A percentile compares a stretch with the other conserved stretches of the same genome.
phyloP scores from a whole-genome alignment of 768 basidiomycete genomes.

The Leccinum disarticulatum region DNA sequence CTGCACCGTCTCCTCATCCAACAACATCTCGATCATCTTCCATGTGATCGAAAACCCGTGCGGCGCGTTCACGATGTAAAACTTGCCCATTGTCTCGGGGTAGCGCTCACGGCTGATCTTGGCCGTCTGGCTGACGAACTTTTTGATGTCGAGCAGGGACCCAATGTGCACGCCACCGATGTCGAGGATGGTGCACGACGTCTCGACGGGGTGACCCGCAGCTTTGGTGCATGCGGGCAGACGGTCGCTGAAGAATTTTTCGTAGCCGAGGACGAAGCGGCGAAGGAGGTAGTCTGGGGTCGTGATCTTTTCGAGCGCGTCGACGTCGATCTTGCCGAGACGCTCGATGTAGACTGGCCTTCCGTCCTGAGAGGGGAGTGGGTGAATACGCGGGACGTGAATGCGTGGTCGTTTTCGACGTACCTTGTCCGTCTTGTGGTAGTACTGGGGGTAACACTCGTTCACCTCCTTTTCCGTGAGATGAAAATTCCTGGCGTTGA shows the following conservation, averaged over 20 bases:
- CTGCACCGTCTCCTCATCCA: conserved; percentile 91
- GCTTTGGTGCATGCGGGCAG: conserved; percentile 74
- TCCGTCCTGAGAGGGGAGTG: conserved; percentile 65
- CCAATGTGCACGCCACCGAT: conserved; percentile 66
- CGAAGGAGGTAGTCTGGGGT: conserved; percentile 85
- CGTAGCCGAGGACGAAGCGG: conserved; percentile 91
- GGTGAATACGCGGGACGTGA: neutral
- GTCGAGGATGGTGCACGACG: conserved; percentile 96
- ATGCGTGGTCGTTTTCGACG: neutral
- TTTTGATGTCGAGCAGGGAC: conserved; percentile 89
- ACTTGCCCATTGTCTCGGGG: conserved; percentile 94
- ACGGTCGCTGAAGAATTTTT: conserved; percentile 78
- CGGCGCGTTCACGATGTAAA: conserved; percentile 98
- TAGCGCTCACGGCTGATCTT: conserved; percentile 88
- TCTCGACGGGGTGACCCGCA: conserved; percentile 88
- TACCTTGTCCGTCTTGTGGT: conserved; percentile 95
- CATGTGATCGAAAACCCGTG: conserved; percentile 90
- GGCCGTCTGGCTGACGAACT: conserved; percentile 78
- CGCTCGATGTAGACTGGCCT: conserved; percentile 94
- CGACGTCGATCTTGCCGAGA: conserved; percentile 86
- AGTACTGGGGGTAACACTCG: conserved; percentile 93
- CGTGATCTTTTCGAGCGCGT: conserved; percentile 76
- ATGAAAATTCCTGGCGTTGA: conserved; percentile 64
- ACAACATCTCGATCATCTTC: conserved; percentile 86
- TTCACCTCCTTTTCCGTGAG: conserved; percentile 87